Conservation (phyloP, 208 protist species). For the Leishmania lainsoni region DNA sequence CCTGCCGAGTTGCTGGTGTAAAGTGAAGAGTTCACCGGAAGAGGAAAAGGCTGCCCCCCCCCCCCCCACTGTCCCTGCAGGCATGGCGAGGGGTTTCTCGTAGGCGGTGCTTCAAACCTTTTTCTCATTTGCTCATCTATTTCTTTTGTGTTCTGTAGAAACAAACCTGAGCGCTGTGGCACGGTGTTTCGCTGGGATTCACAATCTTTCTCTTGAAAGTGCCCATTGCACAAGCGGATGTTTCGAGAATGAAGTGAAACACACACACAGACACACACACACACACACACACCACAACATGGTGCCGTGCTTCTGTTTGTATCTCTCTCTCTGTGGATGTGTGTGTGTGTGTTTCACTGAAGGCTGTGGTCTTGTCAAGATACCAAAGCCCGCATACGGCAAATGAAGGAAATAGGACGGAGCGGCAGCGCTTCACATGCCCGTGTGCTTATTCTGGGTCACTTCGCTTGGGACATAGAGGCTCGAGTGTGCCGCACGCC, state of each 20-base stretch:
- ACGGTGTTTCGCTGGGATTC: neutral
- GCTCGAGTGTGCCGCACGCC: neutral
- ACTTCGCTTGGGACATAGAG: too few relatives aligned
- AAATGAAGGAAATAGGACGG: neutral
- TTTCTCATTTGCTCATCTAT: conserved; percentile 4
- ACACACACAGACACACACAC: too few relatives aligned
- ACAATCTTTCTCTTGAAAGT: neutral
- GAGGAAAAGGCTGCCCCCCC: neutral
- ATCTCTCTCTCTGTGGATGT: too few relatives aligned
- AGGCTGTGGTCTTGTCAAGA: neutral
- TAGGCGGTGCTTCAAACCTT: neutral
- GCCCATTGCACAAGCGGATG: too few relatives aligned
- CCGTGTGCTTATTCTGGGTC: neutral
- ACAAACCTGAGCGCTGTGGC: neutral
- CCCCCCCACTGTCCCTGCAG: too few relatives aligned
- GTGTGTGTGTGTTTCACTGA: neutral
- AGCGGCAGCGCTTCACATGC: neutral
- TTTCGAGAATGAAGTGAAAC: neutral
- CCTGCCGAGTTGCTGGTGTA: neutral
- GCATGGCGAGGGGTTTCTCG: neutral
- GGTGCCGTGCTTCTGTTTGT: too few relatives aligned
- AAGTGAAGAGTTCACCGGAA: neutral
- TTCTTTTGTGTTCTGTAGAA: neutral
- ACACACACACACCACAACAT: neutral
- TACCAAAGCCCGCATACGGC: neutral